Evolutionary conservation across 805 yeast species (phyloP).

Genomic region (Komagataella kurtzmanii): DNA sequence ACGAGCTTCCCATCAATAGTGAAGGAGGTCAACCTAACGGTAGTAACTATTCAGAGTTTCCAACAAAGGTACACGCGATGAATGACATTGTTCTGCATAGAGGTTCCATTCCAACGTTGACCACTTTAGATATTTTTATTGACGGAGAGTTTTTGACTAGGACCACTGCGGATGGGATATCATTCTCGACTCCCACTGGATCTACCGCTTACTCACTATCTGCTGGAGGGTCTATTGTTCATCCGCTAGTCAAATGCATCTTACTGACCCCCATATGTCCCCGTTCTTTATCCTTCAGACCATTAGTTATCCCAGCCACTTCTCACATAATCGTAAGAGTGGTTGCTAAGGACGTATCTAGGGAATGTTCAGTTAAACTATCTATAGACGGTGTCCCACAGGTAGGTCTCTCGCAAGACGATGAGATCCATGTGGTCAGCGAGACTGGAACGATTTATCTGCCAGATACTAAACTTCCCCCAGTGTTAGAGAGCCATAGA

Average conservation of each 20-base stretch:
- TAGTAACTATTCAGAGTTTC: conserved; percentile 2
- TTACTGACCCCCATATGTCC: conserved; percentile 88
- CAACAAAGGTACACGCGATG: conserved; percentile 60
- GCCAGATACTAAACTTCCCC: conserved; percentile 36
- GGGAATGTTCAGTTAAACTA: conserved; percentile 32
- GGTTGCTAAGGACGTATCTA: conserved; percentile 28
- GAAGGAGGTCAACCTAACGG: neutral
- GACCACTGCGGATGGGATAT: conserved; percentile 86
- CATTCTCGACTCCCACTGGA: conserved; percentile 85
- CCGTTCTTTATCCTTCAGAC: conserved; percentile 80
- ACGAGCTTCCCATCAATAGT: neutral
- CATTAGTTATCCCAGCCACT: conserved; percentile 66
- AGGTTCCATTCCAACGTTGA: conserved; percentile 77
- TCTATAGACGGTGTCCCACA: conserved; percentile 80
- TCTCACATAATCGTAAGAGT: conserved; percentile 60
- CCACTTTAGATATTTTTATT: conserved; percentile 71
- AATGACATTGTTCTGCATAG: conserved; percentile 84
- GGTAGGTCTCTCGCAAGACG: conserved; percentile 56
- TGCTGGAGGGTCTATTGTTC: conserved; percentile 88
- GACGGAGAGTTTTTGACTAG: conserved; percentile 79
- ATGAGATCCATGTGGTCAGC: conserved; percentile 60
- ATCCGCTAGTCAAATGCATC: conserved; percentile 76
- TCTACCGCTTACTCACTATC: conserved; percentile 86
- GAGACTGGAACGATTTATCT: conserved; percentile 50
- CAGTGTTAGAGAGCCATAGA: conserved; percentile 3